phyloP scores from a whole-genome alignment of 345 rosid genomes.

The Eutrema heterophyllum region DNA sequence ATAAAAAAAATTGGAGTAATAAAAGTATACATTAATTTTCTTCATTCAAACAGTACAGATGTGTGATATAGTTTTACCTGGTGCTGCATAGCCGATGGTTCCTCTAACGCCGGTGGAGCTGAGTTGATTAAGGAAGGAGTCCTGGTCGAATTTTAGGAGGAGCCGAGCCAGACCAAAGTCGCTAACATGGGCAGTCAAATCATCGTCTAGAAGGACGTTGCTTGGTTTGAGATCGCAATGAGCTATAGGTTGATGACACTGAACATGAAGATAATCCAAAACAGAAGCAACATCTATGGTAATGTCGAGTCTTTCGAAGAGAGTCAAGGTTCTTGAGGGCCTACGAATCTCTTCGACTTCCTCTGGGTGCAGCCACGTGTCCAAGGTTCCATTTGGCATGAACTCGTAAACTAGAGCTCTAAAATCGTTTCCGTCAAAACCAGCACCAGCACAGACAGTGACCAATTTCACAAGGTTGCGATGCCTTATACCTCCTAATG shows the following conservation, averaged over 20 bases:
- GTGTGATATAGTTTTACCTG: not conserved
- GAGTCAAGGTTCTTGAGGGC: not conserved
- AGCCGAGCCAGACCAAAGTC: not conserved
- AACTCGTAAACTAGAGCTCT: conserved; percentile 22
- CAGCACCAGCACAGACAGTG: conserved; percentile 22
- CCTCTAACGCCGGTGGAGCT: not conserved
- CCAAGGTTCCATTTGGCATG: conserved; percentile 21
- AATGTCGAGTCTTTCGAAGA: not conserved
- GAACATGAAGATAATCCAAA: not conserved
- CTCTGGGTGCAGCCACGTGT: not conserved
- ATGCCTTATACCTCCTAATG: conserved; percentile 23
- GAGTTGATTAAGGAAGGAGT: not conserved
- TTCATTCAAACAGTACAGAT: not conserved
- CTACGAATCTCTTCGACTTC: not conserved
- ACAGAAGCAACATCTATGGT: not conserved
- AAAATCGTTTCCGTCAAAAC: conserved; percentile 20
- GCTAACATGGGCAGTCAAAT: not conserved
- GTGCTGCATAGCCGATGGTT: not conserved
- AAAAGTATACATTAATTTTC: not conserved
- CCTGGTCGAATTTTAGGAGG: not conserved
- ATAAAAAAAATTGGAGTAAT: not conserved
- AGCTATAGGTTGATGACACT: not conserved
- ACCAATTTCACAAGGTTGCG: not conserved
- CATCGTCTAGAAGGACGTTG: not conserved
- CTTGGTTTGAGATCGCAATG: not conserved